Evolutionary conservation across 495 filamentous ascomycete species (phyloP).

Genomic region (Trichocladium uniseriatum): DNA sequence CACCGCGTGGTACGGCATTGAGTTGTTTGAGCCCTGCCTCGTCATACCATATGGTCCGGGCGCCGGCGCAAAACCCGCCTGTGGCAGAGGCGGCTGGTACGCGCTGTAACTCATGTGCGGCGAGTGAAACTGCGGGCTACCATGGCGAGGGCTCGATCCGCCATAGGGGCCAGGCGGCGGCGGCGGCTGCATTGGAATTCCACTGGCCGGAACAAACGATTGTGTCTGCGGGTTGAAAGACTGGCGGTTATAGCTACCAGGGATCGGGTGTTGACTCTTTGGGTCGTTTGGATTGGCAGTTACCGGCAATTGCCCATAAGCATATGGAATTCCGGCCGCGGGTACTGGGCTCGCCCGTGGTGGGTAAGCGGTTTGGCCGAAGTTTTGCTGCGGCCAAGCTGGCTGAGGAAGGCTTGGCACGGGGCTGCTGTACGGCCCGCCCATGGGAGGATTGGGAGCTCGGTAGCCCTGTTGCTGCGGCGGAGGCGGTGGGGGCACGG

Average conservation of each 20-base stretch:
- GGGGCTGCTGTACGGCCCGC: slow-evolving; percentile 33
- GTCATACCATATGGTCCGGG: slow-evolving; percentile 41
- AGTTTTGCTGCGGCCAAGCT: slow-evolving; percentile 24
- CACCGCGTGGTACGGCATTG: slow-evolving; percentile 36
- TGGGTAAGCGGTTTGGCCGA: slow-evolving; percentile 24
- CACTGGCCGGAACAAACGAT: slow-evolving; percentile 65
- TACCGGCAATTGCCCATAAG: slow-evolving; percentile 66
- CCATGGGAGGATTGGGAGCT: slow-evolving; percentile 30
- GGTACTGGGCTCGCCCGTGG: slow-evolving; percentile 23
- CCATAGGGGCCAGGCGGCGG: slow-evolving; percentile 24
- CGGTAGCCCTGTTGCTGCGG: slow-evolving; percentile 27
- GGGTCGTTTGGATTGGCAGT: slow-evolving; percentile 56
- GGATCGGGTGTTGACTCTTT: slow-evolving; percentile 65
- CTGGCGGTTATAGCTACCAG: slow-evolving; percentile 71
- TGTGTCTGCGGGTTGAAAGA: slow-evolving; percentile 90
- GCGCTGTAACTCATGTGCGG: slow-evolving; percentile 35
- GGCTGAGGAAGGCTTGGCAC: slow-evolving; percentile 31
- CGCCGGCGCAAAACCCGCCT: slow-evolving; percentile 26
- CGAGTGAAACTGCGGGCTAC: slow-evolving; percentile 39
- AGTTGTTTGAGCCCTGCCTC: slow-evolving; percentile 45
- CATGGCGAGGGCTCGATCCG: slow-evolving; percentile 30
- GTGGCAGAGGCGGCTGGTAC: slow-evolving; percentile 33
- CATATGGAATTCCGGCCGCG: slow-evolving; percentile 49
- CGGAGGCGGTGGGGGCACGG: slow-evolving; percentile 20
- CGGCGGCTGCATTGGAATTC: slow-evolving; percentile 36